Evolutionary conservation across 139 green algal genomes (phyloP), one percentile per base, ranked within the genome.

Genomic region (Chlorella sp.): DNA sequence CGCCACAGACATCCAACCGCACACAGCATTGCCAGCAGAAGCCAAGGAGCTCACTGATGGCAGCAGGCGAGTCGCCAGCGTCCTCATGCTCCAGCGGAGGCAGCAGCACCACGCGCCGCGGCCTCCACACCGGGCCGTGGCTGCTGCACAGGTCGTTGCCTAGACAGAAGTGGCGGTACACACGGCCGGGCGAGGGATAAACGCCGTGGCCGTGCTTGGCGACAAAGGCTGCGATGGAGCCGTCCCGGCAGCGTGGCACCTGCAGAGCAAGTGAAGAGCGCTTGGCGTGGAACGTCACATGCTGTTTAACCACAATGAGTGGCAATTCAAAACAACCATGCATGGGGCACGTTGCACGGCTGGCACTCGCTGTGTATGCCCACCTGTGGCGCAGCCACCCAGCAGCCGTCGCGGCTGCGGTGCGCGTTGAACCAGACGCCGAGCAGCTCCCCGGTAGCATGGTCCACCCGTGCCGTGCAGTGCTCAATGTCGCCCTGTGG

Each of bases 361-460:
- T 4, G 25, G 15, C 21, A 18, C 63, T 69, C 25, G 21, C 36
- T 18, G 21, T 69, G 63, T 12, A 5, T 7, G 44, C 60, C 44
- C 39, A 89, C 70, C 72, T 70, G 12, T 4, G 26, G 30, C 2
- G 72, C 88, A 18, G 83, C 41, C 63, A 89, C 72, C 91, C 91
- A 94, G 30, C 67, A 67, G 15, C 91, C 91, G 75, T 94, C 91
- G 0, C 86, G 73, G 38, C 80, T 73, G 36, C 91, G 74, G 80
- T 94, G 91, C 3, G 89, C 83, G 81, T 93, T 91, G 86, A 80
- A 94, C 74, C 87, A 94, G 11, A 89, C 44, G 39, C 88, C 91
- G 41, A 89, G 44, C n/a, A 92, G 78, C 13, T 56, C 67, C 25
- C 82, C 89, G 44, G 47, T 82, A 13, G 70, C 15, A 0, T 82